Base-by-base conservation (phyloP, 441 rosid species). In the Biscutella laevigata region DNA sequence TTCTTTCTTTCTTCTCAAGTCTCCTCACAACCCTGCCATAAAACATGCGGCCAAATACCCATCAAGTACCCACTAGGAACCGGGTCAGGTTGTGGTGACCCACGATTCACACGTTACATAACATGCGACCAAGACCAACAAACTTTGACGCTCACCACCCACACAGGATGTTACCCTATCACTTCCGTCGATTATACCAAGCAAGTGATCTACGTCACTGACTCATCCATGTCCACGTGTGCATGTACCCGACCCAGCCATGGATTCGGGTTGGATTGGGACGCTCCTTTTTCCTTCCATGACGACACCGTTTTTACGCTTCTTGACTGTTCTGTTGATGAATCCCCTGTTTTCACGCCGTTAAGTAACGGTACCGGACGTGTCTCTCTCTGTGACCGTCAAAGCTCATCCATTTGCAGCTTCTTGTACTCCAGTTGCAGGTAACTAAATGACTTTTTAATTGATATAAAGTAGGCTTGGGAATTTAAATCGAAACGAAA, bases 181-280 rank as follows among this genome's bases (percentile, higher is more conserved):
- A 84, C 79, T 14, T 58, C 71, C 66, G 74, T 90, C 34, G 94
- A 90, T 65, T 84, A 86, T 59, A 6, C 71, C 46, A 71, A 74
- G 27, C 94, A 82, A 66, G 60, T 69, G 6, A 56, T 86, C 0
- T 77, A 84, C 74, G 60, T 90, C 28, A 69, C 88, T 0, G 98
- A 90, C 71, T 73, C 84, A 21, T 78, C 94, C 4, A 86, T 86
- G 98, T 90, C 95, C 16, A 86, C 94, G 25, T 86, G 98, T 38
- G 71, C 77, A 43, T 90, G 94, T 63, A 76, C 76, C 7, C 95
- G 83, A 51, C 77, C 81, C 4, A 84, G 94, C 67, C 77, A 66
- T 32, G 92, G 98, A 25, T 90, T 86, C 61, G 85, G 95, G 66
- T 82, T 90, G 1, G 85, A 90, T 51, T 79, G 89, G 88, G 81